Evolutionary conservation across 1,284 basidiomycete species (phyloP).

Genomic region (Ceraceosorus guamensis): DNA sequence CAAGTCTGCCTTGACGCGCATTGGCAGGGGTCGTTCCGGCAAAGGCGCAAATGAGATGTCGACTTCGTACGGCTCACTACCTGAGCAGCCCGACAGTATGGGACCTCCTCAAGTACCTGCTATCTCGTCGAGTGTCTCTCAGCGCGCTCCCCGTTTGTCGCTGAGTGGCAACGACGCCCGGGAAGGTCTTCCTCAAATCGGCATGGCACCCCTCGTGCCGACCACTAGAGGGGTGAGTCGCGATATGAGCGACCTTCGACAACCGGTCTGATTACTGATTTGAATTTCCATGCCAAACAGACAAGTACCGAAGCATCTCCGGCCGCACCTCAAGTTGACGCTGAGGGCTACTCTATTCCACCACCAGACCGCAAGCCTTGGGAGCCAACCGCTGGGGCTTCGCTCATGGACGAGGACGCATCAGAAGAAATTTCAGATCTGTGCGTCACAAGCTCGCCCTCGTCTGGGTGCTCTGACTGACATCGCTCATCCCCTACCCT

Average conservation of each 20-base stretch:
- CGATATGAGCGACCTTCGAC: too few relatives aligned
- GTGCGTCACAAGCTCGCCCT: slow-evolving; percentile 10
- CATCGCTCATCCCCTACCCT: too few relatives aligned
- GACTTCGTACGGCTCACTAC: slow-evolving; percentile 26
- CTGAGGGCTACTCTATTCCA: slow-evolving; percentile 54
- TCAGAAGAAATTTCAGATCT: slow-evolving; percentile 19
- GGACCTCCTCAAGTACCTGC: not conserved
- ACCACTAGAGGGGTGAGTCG: too few relatives aligned
- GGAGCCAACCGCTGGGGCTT: slow-evolving; percentile 36
- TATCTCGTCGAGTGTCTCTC: too few relatives aligned
- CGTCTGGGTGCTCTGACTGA: too few relatives aligned
- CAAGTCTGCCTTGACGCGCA: slow-evolving; percentile 32
- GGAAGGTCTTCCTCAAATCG: too few relatives aligned
- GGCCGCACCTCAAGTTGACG: slow-evolving; percentile 49
- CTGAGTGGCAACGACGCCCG: too few relatives aligned
- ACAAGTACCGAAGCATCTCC: not conserved
- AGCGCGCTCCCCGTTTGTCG: too few relatives aligned
- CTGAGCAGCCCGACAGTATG: slow-evolving; percentile 14
- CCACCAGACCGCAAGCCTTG: slow-evolving; percentile 53
- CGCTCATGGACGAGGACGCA: slow-evolving; percentile 46
- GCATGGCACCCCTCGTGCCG: too few relatives aligned
- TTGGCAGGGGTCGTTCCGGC: slow-evolving; percentile 26
- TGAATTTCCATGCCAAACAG: not conserved
- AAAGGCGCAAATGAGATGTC: slow-evolving; percentile 23
- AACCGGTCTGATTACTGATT: too few relatives aligned